A percentile compares a stretch with the other conserved stretches of the same genome.
These are phyloP conservation scores for Plasmodium billcollinsi DNA, from an alignment of 169 alveolate species.

Conservation along the genomic window DNA sequence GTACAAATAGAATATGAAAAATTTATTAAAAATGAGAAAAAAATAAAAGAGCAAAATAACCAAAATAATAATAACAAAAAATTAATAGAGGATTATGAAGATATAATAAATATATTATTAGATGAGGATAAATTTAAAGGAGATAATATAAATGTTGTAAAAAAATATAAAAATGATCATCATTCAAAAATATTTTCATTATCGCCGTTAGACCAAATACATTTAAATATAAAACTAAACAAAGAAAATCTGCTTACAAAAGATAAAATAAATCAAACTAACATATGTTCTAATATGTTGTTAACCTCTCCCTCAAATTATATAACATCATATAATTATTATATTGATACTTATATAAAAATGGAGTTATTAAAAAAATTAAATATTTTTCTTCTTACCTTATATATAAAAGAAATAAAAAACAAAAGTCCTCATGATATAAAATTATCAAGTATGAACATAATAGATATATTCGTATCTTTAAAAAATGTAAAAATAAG, in stretches of 20 bases:
- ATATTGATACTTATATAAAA: not conserved
- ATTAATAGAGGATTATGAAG: not conserved
- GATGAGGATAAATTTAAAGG: not conserved
- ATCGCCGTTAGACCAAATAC: not conserved
- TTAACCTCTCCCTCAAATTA: not conserved
- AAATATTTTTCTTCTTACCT: not conserved
- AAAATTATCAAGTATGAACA: conserved; percentile 20
- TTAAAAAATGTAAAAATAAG: conserved; percentile 26
- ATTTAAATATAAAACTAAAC: not conserved
- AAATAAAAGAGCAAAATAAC: not conserved
- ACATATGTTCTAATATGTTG: not conserved
- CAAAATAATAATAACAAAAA: not conserved
- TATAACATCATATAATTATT: not conserved
- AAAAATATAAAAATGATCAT: not conserved
- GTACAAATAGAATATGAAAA: not conserved
- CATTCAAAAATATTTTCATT: not conserved
- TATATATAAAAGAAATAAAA: conserved; percentile 25
- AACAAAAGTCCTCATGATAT: not conserved
- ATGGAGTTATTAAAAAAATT: conserved; percentile 15
- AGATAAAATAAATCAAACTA: not conserved
- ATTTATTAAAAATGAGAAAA: not conserved
- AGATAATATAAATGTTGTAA: not conserved
- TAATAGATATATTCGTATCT: conserved; percentile 24
- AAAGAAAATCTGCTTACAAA: not conserved
- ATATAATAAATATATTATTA: not conserved